Conservation (phyloP, 768 basidiomycete genomes). For the Mycena crocata region DNA sequence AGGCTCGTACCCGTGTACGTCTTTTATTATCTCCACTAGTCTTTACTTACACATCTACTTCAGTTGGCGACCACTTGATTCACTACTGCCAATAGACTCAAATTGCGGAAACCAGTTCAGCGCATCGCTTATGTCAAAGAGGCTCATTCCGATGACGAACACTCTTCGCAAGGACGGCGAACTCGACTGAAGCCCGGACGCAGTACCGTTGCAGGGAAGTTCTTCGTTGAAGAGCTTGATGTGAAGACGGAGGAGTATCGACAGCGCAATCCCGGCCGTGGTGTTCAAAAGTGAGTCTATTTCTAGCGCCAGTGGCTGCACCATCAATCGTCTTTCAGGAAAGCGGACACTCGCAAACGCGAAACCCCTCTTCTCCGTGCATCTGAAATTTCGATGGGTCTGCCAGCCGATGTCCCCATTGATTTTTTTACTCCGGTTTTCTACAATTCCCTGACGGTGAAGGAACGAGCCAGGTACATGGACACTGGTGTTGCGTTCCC, state of each 20-base stretch:
- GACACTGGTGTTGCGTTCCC: slow-evolving; percentile 7
- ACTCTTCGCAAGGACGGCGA: background rate
- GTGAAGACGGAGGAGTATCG: background rate
- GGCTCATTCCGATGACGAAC: slow-evolving; percentile 9
- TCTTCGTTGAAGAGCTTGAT: slow-evolving; percentile 2
- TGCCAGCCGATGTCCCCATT: slow-evolving; percentile 8
- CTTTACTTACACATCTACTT: background rate
- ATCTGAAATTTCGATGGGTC: background rate
- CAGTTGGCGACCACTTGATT: background rate
- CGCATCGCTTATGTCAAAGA: background rate
- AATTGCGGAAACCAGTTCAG: background rate
- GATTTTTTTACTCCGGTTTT: slow-evolving; percentile 7
- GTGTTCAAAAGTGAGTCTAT: slow-evolving; percentile 13
- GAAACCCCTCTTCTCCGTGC: background rate
- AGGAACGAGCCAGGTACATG: slow-evolving; percentile 4
- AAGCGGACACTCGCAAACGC: background rate
- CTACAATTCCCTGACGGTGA: slow-evolving; percentile 2
- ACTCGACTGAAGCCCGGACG: background rate
- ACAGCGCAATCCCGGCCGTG: background rate
- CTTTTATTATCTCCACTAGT: background rate
- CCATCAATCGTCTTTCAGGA: background rate
- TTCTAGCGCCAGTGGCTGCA: background rate
- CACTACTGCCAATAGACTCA: background rate
- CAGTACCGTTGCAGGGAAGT: background rate
- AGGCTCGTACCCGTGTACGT: background rate